Base-by-base conservation (phyloP, 1,284 basidiomycete species). In the Coniferiporia sulphurascens region DNA sequence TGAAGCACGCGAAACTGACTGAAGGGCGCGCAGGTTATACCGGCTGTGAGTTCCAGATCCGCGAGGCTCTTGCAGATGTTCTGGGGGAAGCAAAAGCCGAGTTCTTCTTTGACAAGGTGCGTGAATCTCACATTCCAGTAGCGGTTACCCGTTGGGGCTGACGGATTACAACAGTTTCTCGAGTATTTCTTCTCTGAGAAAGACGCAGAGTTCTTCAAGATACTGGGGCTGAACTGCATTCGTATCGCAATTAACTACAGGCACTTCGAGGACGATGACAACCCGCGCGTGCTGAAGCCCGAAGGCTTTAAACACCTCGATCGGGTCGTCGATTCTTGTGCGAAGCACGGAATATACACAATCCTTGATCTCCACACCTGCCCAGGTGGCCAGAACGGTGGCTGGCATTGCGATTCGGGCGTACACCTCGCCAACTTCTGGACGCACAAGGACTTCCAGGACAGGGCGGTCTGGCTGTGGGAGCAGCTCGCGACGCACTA, bases 391-490 rank as follows among this genome's bases (percentile, higher is more conserved):
- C 82, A 83, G 68, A 84, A 83, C 67, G 73, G 71, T 15, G 82
- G 76, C 64, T 83, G 81, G 81, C 80, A 81, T 68, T 71, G 72
- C 9, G 82, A 85, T 65, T 70, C 74, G 1, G 81, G 81, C 4
- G 76, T 75, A 13, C 81, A 85, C 66, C 74, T 81, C 44, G 81
- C 81, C 8, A 73, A 75, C 65, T 86, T 91, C 73, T 91, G 86
- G 86, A 75, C 75, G 10, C 87, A 89, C 73, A 87, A 82, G 65
- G 87, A 91, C 69, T 89, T 89, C 70, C 87, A 91, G 69, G 86
- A 90, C 67, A 77, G 87, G 4, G 70, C 83, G 2, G 72, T 89
- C 45, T 82, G 82, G 80, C 76, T 90, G 34, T 91, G 89, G 88
- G 77, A 76, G 54, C 73, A 85, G 65, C 74, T 90, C n/a, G 85